Evolutionary conservation across 164 flowering plant species (phyloP).

Genomic region (Tinospora cordifolia): DNA sequence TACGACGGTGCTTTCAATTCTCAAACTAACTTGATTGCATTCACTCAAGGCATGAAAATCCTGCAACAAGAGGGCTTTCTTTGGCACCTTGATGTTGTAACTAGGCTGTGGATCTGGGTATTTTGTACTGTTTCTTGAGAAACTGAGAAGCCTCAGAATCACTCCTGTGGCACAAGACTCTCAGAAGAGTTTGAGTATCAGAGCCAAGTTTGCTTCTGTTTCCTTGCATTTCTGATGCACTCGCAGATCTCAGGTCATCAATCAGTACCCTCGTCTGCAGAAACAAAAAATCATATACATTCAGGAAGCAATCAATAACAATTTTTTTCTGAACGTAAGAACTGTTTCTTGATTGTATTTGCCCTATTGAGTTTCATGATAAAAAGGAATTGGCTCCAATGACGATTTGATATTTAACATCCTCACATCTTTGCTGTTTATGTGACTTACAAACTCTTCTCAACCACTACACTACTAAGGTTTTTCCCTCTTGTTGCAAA

Average conservation of each 20-base stretch:
- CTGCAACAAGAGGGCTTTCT: background rate
- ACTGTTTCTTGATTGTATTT: background rate
- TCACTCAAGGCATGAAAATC: background rate
- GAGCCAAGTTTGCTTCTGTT: conserved; percentile 58
- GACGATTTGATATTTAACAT: too few species aligned
- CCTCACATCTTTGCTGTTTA: too few species aligned
- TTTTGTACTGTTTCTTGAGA: conserved; percentile 88
- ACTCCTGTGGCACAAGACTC: conserved; percentile 79
- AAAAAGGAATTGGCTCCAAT: too few species aligned
- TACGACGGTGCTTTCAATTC: background rate
- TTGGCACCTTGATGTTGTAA: background rate
- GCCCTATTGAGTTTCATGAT: too few species aligned
- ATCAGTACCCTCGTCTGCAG: conserved; percentile 83
- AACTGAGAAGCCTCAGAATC: conserved; percentile 92
- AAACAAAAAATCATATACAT: background rate
- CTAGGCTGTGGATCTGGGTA: conserved; percentile 74
- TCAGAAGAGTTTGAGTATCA: conserved; percentile 60
- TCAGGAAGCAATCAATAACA: too few species aligned
- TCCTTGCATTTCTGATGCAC: conserved; percentile 52
- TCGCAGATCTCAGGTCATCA: conserved; percentile 66
- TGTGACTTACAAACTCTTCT: too few species aligned
- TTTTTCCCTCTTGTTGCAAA: too few species aligned
- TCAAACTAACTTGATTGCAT: conserved; percentile 1
- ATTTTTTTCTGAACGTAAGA: too few species aligned
- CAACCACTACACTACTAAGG: too few species aligned